Base-by-base conservation (phyloP, 78 protist genomes). In the Protostelium mycophagum region DNA sequence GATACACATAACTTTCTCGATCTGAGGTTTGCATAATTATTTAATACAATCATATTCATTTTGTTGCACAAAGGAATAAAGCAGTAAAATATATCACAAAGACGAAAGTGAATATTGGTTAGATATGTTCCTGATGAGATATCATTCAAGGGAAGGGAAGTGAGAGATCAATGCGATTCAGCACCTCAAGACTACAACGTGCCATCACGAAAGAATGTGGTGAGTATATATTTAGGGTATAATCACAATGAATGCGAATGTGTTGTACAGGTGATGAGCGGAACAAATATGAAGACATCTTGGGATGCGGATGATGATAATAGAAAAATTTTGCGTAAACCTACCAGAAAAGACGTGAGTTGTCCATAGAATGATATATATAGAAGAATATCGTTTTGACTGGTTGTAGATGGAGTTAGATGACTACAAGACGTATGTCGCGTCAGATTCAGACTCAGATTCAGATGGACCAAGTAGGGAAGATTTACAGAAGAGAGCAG, bases 111-210 rank as follows among this genome's bases (percentile, higher is more conserved):
- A n/a, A n/a, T n/a, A n/a, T n/a, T n/a, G n/a, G n/a, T n/a, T n/a
- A n/a, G 73, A 51, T 94, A 85, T 37, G 83, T 94, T 0, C 96
- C 96, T 28, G 96, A 94, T 39, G 94, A 94, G 34, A 51, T 37
- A 1, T 28, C 28, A 0, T 84, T 88, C 87, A 36, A 73, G 1
- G n/a, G 83, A 1, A 87, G 85, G 36, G 88, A 84, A 9, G 88
- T 87, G 1, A 90, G 63, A 31, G 34, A 31, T 31, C 1, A 31
- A 84, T 1, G 36, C 86, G 37, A 31, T 84, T 1, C 86, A 25
- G n/a, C 5, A 10, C 86, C 86, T 31, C 28, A 23, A 31, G 37
- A 31, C 86, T 84, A 34, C 1, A 89, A 89, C 85, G 1, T 83
- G 38, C 95, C 95, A 86, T 73, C 88, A 86, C 91, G 90, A 36